phyloP scores from a whole-genome alignment of 768 basidiomycete species.

The Asterophora lycoperdoides region DNA sequence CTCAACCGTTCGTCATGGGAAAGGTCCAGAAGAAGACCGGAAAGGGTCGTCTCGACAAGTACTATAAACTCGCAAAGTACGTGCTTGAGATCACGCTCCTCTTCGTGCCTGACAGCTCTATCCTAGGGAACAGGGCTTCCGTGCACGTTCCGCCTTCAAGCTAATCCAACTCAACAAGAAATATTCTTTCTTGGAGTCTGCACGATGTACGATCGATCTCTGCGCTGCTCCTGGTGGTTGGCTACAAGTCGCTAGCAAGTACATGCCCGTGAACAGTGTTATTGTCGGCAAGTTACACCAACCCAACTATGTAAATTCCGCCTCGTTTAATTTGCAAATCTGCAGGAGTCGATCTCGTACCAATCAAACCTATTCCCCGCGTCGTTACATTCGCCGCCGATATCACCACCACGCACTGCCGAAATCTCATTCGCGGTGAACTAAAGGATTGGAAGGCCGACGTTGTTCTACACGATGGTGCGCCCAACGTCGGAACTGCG shows the following conservation, averaged over 20 bases:
- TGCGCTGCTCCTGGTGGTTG: conserved; percentile 99
- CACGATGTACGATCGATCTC: conserved; percentile 93
- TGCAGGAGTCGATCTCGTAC: conserved; percentile 88
- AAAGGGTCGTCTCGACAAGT: conserved; percentile 94
- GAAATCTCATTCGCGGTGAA: conserved; percentile 78
- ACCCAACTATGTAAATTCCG: not conserved
- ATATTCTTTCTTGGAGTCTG: conserved; percentile 84
- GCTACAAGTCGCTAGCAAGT: conserved; percentile 97
- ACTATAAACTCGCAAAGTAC: conserved; percentile 93
- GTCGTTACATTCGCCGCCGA: conserved; percentile 90
- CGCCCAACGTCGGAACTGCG: conserved; percentile 98
- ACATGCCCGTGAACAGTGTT: conserved; percentile 90
- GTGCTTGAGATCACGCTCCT: conserved; percentile 8
- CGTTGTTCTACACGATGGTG: conserved; percentile 96
- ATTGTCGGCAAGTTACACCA: conserved; percentile 67
- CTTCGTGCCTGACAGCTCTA: conserved; percentile 9
- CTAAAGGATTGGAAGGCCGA: conserved; percentile 99
- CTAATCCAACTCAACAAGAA: conserved; percentile 98
- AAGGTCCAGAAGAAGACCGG: conserved; percentile 94
- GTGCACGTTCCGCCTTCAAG: conserved; percentile 99
- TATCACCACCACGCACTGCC: conserved; percentile 90
- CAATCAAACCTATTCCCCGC: conserved; percentile 93
- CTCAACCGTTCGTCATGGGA: conserved; percentile 41
- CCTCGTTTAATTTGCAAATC: conserved; percentile 1
- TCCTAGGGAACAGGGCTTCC: conserved; percentile 94